Base-by-base conservation (phyloP, 305 asterid genomes). In the Rubia balearica region DNA sequence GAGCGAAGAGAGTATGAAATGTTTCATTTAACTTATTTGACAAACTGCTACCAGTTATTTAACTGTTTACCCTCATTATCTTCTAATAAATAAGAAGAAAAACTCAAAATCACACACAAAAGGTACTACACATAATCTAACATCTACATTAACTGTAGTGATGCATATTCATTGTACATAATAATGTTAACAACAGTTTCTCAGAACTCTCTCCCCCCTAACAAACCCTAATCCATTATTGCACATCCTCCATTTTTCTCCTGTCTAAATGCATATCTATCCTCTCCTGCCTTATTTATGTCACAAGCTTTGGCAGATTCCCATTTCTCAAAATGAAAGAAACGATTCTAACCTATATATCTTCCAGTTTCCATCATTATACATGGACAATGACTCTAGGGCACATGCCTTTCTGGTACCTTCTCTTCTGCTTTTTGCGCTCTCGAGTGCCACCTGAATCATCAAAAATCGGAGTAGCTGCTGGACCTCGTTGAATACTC, bases 401-500 rank as follows among this genome's bases (percentile, higher is more conserved):
- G 55, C 55, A 48, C 56, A 42, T 27, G 72, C 77, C 66, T 60
- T 36, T 68, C 66, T 42, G 19, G 19, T 17, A 72, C 43, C 66
- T 14, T n/a, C 1, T 16, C 56, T 63, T 74, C 70, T 38, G 71
- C 65, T 68, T 65, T 46, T 24, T 70, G 55, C 17, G 75, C 70
- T 65, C 61, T 51, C 64, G 21, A 67, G 65, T 43, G 33, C 33
- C 55, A 71, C 61, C 68, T 61, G 16, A 75, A 80, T 85, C 77
- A 89, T 85, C 77, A 90, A 65, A 80, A 81, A 57, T 89, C 93
- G 0, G 88, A 85, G 22, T 86, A 75, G 71, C 89, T 80, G 65
- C 78, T 89, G 48, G 96, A 89, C 62, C 99, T 82, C 45, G 99
- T 73, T 41, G 99, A 89, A 82, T 94, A 91, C 71, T 94, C 99